These are phyloP conservation scores for Aspergillus intermedius DNA, from an alignment of 2,329 filamentous ascomycete genomes.

Conservation along the genomic window DNA sequence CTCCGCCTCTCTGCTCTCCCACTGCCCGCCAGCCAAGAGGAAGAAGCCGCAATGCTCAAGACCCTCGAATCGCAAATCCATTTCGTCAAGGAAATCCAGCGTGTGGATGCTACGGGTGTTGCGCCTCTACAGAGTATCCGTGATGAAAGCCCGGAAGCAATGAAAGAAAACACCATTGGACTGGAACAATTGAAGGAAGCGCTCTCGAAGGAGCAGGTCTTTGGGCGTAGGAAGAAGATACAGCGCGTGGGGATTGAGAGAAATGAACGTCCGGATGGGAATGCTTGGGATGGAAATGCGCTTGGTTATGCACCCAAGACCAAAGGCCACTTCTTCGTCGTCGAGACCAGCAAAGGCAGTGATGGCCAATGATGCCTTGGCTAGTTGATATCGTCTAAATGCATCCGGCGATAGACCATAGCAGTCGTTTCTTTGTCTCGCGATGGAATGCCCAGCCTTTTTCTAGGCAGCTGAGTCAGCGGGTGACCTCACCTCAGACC, in stretches of 20 bases:
- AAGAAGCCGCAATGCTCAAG: slow-evolving; percentile 64
- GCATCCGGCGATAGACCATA: neutral
- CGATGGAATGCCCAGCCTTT: neutral
- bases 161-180: slow-evolving; percentile 35
- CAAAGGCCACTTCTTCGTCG: slow-evolving; percentile 69
- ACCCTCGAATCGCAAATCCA: slow-evolving; percentile 76
- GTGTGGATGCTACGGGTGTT: slow-evolving; percentile 66
- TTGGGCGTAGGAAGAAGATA: slow-evolving; percentile 43
- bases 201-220: slow-evolving; percentile 34
- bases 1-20: slow-evolving; percentile 85
- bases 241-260: slow-evolving; percentile 29
- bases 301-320: slow-evolving; percentile 59
- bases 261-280: slow-evolving; percentile 33
- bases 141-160: slow-evolving; percentile 53
- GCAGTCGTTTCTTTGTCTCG: neutral
- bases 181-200: slow-evolving; percentile 31
- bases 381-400: neutral
- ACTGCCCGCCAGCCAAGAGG: slow-evolving; percentile 53
- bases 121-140: slow-evolving; percentile 70
- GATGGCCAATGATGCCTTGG: neutral
- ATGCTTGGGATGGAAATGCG: slow-evolving; percentile 63
- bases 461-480: slow-evolving; percentile 17
- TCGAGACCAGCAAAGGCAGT: slow-evolving; percentile 42
- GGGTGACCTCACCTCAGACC: slow-evolving; percentile 9
- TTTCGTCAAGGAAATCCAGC: slow-evolving; percentile 82